Base-by-base conservation (phyloP, 164 flowering plant genomes). In the Paratinospora sagittata region DNA sequence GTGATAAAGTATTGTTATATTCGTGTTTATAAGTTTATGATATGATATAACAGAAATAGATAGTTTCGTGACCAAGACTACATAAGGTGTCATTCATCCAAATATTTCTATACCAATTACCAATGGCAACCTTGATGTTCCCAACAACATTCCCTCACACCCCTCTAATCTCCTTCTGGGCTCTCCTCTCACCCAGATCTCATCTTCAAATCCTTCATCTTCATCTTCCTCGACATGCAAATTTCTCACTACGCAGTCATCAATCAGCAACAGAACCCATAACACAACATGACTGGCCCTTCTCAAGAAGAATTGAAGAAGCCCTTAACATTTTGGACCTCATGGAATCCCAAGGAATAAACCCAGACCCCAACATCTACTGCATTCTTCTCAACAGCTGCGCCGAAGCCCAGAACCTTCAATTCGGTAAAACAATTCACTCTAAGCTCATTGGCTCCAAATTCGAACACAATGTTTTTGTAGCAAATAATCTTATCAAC, bases 311-410 rank as follows among this genome's bases (percentile, higher is more conserved):
- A 69, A 74, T 78, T 64, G 66, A 72, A 61, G 81, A 78, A 37
- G 81, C 81, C 14, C 75, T 78, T 21, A 26, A 72, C n/a, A 75
- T 78, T n/a, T 68, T 78, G 43, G 70, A 75, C 33, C 70, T 78
- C 70, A 78, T 78, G 81, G 75, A 78, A 61, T 27, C 73, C 45
- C 78, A 75, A 69, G 75, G 78, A 27, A 65, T 78, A 64, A 49
- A 72, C 13, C 78, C 73, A 3, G 81, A 78, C 27, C 75, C 78
- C 43, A 69, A 70, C 13, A 58, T 78, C 36, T 64, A 72, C 66
- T 78, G 81, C 73, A 75, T 66, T 61, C 81, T 78, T 52, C 70
- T 78, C 71, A 76, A 72, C 33, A 75, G 81, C 73, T 78, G 81
- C 23, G 73, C 78, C 14, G 75, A 75, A 8, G 75, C 23, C 1